Evolutionary conservation across 2,329 filamentous ascomycete species (phyloP).

Genomic region (Hysterium pulicare): DNA sequence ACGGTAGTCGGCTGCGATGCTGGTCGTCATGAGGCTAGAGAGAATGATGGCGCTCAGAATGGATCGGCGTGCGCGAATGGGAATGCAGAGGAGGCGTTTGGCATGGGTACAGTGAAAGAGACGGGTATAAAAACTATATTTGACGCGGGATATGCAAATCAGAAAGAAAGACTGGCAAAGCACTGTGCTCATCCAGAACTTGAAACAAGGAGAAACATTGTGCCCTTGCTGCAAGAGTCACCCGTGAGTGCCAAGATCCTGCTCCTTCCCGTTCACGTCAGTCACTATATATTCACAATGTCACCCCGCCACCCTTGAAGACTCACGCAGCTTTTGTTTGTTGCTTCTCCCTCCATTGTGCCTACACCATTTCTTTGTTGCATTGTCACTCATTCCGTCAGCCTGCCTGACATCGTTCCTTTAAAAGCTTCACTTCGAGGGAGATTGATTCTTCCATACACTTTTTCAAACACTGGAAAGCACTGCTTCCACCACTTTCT

Average conservation of each 20-base stretch:
- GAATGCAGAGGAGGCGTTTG: constrained; percentile 17
- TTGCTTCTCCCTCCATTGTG: constrained; percentile 25
- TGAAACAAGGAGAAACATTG: constrained; percentile 34
- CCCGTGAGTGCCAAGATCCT: too few relatives aligned
- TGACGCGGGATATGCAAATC: constrained; percentile 9
- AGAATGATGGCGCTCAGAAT: constrained; percentile 24
- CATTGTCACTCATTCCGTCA: constrained; percentile 30
- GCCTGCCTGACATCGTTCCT: constrained; percentile 9
- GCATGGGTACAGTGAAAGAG: constrained; percentile 17
- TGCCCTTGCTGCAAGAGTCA: constrained; percentile 28
- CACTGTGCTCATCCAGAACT: constrained; percentile 25
- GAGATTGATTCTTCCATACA: constrained; percentile 7
- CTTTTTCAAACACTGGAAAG: constrained; percentile 8
- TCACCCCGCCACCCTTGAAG: constrained; percentile 9
- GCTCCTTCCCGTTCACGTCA: too few relatives aligned
- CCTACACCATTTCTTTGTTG: constrained; percentile 21
- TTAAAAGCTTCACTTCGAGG: constrained; percentile 4
- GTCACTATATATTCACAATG: constrained; percentile 31
- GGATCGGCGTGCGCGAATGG: constrained; percentile 14
- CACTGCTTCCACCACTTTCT: constrained; percentile 5
- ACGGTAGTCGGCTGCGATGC: constrained; percentile 19
- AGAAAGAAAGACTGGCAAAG: constrained; percentile 24
- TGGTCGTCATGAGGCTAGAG: constrained; percentile 22
- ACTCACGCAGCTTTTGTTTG: constrained; percentile 30
- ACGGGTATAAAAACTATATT: constrained; percentile 29